phyloP scores from a whole-genome alignment of 768 basidiomycete species.

The Hygrocybe punicea region DNA sequence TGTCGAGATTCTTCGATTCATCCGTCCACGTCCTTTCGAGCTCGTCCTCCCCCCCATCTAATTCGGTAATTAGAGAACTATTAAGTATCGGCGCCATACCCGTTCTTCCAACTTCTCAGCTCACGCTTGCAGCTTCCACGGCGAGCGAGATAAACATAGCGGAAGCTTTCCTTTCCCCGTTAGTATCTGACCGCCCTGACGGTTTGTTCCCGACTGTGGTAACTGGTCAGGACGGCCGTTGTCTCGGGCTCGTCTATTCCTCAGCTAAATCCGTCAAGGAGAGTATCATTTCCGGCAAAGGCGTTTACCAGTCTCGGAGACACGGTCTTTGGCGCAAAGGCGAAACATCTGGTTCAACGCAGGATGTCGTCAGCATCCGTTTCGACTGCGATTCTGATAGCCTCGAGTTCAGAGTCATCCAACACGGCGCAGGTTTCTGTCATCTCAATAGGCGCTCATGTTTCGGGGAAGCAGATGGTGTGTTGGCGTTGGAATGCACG shows the following conservation, averaged over 20 bases:
- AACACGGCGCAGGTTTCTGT: conserved; percentile 90
- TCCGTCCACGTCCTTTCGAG: conserved; percentile 59
- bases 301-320: conserved; percentile 94
- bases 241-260: conserved; percentile 94
- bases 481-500: conserved; percentile 77
- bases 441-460: conserved; percentile 86
- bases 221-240: conserved; percentile 70
- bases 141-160: conserved; percentile 63
- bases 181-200: conserved; percentile 84
- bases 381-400: conserved; percentile 92
- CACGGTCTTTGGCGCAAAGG: conserved; percentile 97
- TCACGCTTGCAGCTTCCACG: conserved; percentile 58
- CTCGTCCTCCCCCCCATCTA: conserved; percentile 51
- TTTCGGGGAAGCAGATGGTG: conserved; percentile 78
- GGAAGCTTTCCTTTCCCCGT: conserved; percentile 80
- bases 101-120: conserved; percentile 68
- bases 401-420: conserved; percentile 85
- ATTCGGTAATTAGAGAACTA: conserved; percentile 58
- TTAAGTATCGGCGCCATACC: conserved; percentile 56
- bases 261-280: conserved; percentile 81
- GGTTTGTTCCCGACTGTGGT: conserved; percentile 93
- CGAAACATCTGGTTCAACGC: conserved; percentile 91
- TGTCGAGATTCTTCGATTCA: conserved; percentile 70
- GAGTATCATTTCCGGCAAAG: conserved; percentile 83
- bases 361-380: conserved; percentile 78